phyloP scores from a whole-genome alignment of 208 protist species.

The Trypanosoma brucei region DNA sequence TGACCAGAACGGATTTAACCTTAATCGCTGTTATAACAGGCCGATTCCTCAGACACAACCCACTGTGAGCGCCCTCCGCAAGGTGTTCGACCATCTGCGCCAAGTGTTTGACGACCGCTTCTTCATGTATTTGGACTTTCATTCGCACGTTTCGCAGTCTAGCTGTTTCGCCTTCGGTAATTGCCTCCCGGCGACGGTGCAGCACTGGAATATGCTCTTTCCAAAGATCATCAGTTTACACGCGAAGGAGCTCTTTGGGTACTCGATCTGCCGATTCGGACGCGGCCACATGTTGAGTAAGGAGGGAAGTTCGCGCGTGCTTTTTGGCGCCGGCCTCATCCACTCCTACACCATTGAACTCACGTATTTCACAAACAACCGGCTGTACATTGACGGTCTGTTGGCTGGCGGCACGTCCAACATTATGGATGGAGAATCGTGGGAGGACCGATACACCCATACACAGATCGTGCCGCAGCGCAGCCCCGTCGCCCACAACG shows the following conservation, averaged over 20 bases:
- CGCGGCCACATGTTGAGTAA: slow-evolving; percentile 71
- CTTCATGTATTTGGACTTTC: slow-evolving; percentile 90
- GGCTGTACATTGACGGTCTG: slow-evolving; percentile 52
- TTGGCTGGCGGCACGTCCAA: neutral
- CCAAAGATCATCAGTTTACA: slow-evolving; percentile 73
- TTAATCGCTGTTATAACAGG: slow-evolving; percentile 93
- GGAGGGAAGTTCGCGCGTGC: slow-evolving; percentile 74
- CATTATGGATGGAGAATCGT: slow-evolving; percentile 4
- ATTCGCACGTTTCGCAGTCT: slow-evolving; percentile 90
- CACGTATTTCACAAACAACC: slow-evolving; percentile 69
- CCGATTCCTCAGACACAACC: slow-evolving; percentile 72
- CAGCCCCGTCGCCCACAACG: neutral
- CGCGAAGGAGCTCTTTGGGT: slow-evolving; percentile 67
- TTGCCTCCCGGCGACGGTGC: slow-evolving; percentile 54
- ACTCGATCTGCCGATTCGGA: slow-evolving; percentile 68
- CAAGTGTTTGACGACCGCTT: slow-evolving; percentile 62
- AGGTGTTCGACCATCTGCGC: slow-evolving; percentile 73
- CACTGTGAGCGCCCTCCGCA: slow-evolving; percentile 73
- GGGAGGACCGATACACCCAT: slow-evolving; percentile 14
- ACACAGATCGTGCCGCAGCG: neutral
- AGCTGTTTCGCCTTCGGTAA: slow-evolving; percentile 93
- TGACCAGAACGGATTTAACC: slow-evolving; percentile 89
- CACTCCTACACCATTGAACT: slow-evolving; percentile 86
- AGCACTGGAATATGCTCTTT: slow-evolving; percentile 86
- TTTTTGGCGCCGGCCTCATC: slow-evolving; percentile 72